Percentiles rank a stretch among this genome's conserved stretches.
Conservation (phyloP, 176 grass and related monocot genomes). For the Carex littledalei region DNA sequence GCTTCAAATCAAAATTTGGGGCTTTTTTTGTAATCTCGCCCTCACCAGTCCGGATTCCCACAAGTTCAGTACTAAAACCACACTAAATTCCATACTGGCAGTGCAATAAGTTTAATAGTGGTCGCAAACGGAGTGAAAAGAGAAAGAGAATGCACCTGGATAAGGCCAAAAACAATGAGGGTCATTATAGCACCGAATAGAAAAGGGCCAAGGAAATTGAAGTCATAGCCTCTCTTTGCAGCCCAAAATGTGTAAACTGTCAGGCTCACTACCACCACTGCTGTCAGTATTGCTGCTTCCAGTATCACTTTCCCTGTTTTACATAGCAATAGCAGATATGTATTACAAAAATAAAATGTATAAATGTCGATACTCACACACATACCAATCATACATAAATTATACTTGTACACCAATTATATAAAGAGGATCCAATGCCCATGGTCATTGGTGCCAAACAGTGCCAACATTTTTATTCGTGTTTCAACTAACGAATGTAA, state of each 20-base stretch:
- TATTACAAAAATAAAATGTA: neutral
- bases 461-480: no score
- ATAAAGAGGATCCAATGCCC: neutral
- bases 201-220: conserved; percentile 71
- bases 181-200: conserved; percentile 61
- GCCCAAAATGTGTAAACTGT: conserved; percentile 95
- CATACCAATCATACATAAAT: neutral
- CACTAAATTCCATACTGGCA: neutral
- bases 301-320: conserved; percentile 76
- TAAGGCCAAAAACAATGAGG: conserved; percentile 51
- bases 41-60: neutral
- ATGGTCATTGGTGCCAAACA: no score
- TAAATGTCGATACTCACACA: neutral
- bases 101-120: neutral
- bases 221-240: conserved; percentile 73
- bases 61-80: neutral
- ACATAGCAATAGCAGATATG: neutral
- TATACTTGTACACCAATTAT: neutral
- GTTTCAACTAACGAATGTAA: no score
- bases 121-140: neutral
- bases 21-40: neutral
- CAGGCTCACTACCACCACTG: conserved; percentile 66
- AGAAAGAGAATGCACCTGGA: conserved; percentile 45
- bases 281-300: conserved; percentile 73
- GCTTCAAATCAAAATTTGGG: no score